These are phyloP conservation scores for Nothophaeocryptopus gaeumannii DNA, from an alignment of 2,329 filamentous ascomycete genomes.

Conservation along the genomic window DNA sequence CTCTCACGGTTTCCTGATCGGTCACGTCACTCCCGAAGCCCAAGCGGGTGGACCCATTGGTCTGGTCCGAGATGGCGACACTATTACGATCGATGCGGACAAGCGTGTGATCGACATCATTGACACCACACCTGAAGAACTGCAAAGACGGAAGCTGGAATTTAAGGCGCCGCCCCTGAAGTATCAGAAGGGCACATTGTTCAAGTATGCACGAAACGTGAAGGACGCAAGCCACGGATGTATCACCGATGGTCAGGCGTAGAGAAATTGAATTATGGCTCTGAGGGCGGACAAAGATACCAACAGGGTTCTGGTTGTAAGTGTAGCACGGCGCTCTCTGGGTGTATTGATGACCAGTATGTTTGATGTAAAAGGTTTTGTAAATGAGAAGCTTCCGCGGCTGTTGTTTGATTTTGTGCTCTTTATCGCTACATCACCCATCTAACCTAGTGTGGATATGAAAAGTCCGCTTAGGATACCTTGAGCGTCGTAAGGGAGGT, in stretches of 20 bases:
- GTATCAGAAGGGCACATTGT: slow-evolving; percentile 58
- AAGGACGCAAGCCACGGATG: slow-evolving; percentile 59
- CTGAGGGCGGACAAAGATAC: too few species aligned
- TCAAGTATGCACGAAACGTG: slow-evolving; percentile 58
- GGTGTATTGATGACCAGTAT: too few species aligned
- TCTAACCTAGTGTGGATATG: too few species aligned
- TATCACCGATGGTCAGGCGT: slow-evolving; percentile 49
- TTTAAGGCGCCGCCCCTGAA: slow-evolving; percentile 56
- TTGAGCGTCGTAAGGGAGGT: slow-evolving; percentile 39
- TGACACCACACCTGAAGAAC: slow-evolving; percentile 63
- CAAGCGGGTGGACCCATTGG: slow-evolving; percentile 82
- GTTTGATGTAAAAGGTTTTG: too few species aligned
- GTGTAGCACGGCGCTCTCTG: too few species aligned
- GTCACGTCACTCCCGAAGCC: slow-evolving; percentile 83
- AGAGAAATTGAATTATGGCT: too few species aligned
- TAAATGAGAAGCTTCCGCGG: too few species aligned
- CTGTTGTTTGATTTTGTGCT: too few species aligned
- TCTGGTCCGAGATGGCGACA: slow-evolving; percentile 76
- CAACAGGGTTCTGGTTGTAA: too few species aligned
- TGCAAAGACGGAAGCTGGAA: slow-evolving; percentile 50
- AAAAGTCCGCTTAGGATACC: slow-evolving; percentile 39
- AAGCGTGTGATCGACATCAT: slow-evolving; percentile 62
- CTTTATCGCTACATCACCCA: too few species aligned
- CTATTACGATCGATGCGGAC: slow-evolving; percentile 78
- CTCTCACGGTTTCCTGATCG: slow-evolving; percentile 82